phyloP scores from a whole-genome alignment of 2,329 filamentous ascomycete species.

The Neoscytalidium dimidiatum region DNA sequence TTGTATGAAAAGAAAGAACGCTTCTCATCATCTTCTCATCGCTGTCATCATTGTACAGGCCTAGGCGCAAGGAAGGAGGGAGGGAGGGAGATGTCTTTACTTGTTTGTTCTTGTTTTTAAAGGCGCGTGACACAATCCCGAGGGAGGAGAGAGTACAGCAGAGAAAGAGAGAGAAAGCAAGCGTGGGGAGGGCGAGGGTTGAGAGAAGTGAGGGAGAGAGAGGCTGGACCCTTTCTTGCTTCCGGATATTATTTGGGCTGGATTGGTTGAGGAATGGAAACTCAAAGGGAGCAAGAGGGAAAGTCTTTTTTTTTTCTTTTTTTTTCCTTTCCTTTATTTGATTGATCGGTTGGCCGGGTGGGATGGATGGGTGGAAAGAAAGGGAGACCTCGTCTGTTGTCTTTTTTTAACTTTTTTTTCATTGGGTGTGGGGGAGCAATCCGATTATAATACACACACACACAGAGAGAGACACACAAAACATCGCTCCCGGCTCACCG shows the following conservation, averaged over 20 bases:
- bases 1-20: slow-evolving; percentile 5
- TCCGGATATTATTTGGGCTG: not conserved
- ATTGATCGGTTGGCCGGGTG: no score
- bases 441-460: no score
- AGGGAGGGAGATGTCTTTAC: not conserved
- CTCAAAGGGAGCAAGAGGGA: not conserved
- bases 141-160: not conserved
- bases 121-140: not conserved
- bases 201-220: not conserved
- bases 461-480: no score
- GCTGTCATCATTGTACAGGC: slow-evolving; percentile 10
- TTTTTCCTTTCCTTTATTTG: not conserved
- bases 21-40: no score
- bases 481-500: no score
- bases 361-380: no score
- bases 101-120: not conserved
- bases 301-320: not conserved
- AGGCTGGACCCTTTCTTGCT: slow-evolving; percentile 8
- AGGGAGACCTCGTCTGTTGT: no score
- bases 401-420: no score
- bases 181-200: not conserved
- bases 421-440: no score
- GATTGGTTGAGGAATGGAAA: not conserved
- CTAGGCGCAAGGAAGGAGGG: not conserved
- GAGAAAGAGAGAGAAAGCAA: not conserved